Base-by-base conservation (phyloP, 441 rosid genomes). In the Brassica balearica region DNA sequence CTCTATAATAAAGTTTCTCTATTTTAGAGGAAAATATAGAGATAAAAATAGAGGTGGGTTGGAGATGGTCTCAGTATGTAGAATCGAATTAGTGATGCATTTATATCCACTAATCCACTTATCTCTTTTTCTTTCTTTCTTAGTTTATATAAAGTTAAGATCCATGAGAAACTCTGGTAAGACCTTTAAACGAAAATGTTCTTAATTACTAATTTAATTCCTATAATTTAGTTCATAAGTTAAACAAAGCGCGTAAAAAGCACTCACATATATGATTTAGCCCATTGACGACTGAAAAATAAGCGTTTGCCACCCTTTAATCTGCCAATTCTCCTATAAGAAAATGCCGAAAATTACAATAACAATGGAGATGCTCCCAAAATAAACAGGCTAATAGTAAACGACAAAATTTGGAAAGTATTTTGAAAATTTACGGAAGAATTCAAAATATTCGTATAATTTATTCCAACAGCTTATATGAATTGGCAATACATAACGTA, bases 381-480 rank as follows among this genome's bases (percentile, higher is more conserved):
- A 78, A 43, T 58, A 29, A 59, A 46, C 17, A 27, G 22, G 46
- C 27, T 15, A 29, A 51, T 17, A 73, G 22, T 22, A 36, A 48
- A 53, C 65, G 53, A 73, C 51, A 68, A 61, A 59, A 15, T 15
- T 23, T 4, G 1, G 38, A 14, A 51, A 51, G 38, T 34, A 0
- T 5, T 2, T 23, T 5, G 12, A 20, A 23, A 69, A 20, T 6
- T 5, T 46, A 69, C 68, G 2, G 53, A 29, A 46, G 29, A 60
- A 20, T 7, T 38, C 22, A 48, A 79, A 68, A 79, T n/a, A 1
- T 43, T 10, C 51, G 51, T 43, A 11, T 11, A 43, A 41, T 36
- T 27, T 41, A 56, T 69, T 43, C 12, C 0, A 72, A 74, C 79
- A 69, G 71, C 79, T n/a, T 64, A 20, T 64, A 79, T 74, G 75